These are phyloP conservation scores for Kodamaea leandrae DNA, from an alignment of 805 yeast genomes.

Conservation along the genomic window DNA sequence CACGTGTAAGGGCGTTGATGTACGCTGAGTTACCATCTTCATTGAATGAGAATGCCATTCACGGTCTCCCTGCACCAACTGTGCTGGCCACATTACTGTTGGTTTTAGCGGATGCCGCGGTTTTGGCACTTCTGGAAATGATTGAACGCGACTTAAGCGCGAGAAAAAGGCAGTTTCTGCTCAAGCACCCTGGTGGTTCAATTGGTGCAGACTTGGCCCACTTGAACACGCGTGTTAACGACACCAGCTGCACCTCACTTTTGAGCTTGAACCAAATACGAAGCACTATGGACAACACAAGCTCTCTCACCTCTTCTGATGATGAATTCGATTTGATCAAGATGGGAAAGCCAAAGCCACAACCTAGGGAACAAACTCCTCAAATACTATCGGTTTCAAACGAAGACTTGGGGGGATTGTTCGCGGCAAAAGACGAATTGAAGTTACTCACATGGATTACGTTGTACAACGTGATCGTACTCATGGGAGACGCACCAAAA, in stretches of 20 bases:
- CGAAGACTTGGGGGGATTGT: conserved; percentile 1
- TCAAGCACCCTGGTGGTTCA: conserved; percentile 88
- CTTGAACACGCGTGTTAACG: conserved; percentile 20
- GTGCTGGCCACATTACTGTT: conserved; percentile 76
- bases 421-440: conserved; percentile 29
- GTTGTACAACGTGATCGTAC: conserved; percentile 32
- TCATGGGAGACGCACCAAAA: conserved; percentile 6
- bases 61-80: conserved; percentile 87
- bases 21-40: conserved; percentile 60
- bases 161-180: conserved; percentile 58
- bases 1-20: conserved; percentile 51
- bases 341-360: not conserved
- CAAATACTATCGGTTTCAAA: not conserved
- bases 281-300: conserved; percentile 7
- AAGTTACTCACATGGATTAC: conserved; percentile 34
- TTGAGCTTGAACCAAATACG: conserved; percentile 14
- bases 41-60: conserved; percentile 58
- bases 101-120: conserved; percentile 74
- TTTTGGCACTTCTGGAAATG: conserved; percentile 69
- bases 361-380: not conserved
- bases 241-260: conserved; percentile 10
- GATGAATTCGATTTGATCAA: conserved; percentile 13
- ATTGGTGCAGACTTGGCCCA: conserved; percentile 57
- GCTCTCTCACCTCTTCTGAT: conserved; percentile 20
- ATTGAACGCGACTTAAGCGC: conserved; percentile 53